These are phyloP conservation scores for Ceratopteris richardii DNA, from an alignment of 75 land plant species.

Conservation along the genomic window DNA sequence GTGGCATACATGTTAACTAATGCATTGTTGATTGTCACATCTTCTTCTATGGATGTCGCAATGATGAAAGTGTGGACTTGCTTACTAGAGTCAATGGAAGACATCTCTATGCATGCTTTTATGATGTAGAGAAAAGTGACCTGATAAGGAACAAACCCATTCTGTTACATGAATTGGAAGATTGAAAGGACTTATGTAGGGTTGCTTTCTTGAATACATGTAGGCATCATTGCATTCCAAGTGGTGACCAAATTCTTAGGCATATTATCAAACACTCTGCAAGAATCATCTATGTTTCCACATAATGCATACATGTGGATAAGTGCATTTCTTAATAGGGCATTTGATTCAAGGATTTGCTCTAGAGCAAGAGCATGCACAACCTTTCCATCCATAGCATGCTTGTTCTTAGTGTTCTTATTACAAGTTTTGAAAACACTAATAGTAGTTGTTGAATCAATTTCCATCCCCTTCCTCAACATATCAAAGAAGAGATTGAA, in stretches of 20 bases:
- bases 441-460: slow-evolving; percentile 38
- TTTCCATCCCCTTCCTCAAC: slow-evolving; percentile 19
- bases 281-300: slow-evolving; percentile 18
- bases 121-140: slow-evolving; percentile 14
- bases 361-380: slow-evolving; percentile 25
- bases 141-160: slow-evolving; percentile 3
- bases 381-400: slow-evolving; percentile 15
- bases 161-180: slow-evolving; percentile 6
- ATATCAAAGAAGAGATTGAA: slow-evolving; percentile 22
- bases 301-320: slow-evolving; percentile 38
- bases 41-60: background rate
- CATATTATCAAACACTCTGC: slow-evolving; percentile 18
- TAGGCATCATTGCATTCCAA: slow-evolving; percentile 43
- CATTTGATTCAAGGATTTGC: slow-evolving; percentile 7
- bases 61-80: slow-evolving; percentile 2
- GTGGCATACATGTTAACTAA: slow-evolving; percentile 16
- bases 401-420: slow-evolving; percentile 9
- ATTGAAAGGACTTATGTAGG: background rate
- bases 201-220: slow-evolving; percentile 11
- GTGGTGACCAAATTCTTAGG: slow-evolving; percentile 5
- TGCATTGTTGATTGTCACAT: slow-evolving; percentile 6
- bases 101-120: slow-evolving; percentile 4
- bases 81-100: slow-evolving; percentile 1
- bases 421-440: slow-evolving; percentile 37
- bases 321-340: slow-evolving; percentile 19